Conservation (phyloP, 2,329 filamentous ascomycete genomes). For the Capronia americana region DNA sequence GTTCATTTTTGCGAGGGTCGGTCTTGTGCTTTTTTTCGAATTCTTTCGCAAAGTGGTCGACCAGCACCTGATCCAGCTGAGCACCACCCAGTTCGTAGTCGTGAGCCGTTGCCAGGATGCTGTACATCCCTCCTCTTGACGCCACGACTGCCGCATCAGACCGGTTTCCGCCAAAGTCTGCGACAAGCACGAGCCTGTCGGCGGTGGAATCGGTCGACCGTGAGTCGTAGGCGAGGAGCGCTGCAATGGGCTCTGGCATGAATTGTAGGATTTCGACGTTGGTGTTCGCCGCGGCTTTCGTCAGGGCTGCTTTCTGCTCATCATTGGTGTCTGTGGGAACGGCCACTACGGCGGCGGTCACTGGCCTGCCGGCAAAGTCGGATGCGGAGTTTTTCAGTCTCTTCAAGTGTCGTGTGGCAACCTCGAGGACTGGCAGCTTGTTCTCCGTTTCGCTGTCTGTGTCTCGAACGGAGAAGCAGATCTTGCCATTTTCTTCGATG, state of each 20-base stretch:
- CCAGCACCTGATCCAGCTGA: conserved; percentile 85
- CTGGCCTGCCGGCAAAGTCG: conserved; percentile 89
- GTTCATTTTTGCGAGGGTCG: conserved; percentile 82
- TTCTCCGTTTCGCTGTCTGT: conserved; percentile 67
- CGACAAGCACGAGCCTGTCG: conserved; percentile 91
- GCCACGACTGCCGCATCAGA: conserved; percentile 91
- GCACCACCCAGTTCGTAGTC: conserved; percentile 92
- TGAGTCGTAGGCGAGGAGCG: conserved; percentile 89
- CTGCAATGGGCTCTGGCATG: conserved; percentile 88
- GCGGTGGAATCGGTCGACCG: conserved; percentile 73
- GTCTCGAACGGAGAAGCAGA: conserved; percentile 86
- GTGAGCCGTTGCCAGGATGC: conserved; percentile 87
- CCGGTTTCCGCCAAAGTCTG: conserved; percentile 89
- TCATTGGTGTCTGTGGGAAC: conserved; percentile 93
- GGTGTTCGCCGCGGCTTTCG: conserved; percentile 77
- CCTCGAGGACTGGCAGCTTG: conserved; percentile 76
- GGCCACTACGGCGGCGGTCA: conserved; percentile 93
- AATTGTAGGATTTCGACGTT: conserved; percentile 90
- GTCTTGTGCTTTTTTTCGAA: conserved; percentile 96
- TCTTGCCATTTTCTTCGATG: conserved; percentile 70
- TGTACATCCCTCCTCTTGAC: conserved; percentile 94
- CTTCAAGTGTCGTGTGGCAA: conserved; percentile 82
- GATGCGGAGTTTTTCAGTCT: conserved; percentile 82
- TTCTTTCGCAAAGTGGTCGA: conserved; percentile 98
- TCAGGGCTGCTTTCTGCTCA: conserved; percentile 81